Base-by-base conservation (phyloP, 345 rosid genomes). In the Bruguiera parviflora region DNA sequence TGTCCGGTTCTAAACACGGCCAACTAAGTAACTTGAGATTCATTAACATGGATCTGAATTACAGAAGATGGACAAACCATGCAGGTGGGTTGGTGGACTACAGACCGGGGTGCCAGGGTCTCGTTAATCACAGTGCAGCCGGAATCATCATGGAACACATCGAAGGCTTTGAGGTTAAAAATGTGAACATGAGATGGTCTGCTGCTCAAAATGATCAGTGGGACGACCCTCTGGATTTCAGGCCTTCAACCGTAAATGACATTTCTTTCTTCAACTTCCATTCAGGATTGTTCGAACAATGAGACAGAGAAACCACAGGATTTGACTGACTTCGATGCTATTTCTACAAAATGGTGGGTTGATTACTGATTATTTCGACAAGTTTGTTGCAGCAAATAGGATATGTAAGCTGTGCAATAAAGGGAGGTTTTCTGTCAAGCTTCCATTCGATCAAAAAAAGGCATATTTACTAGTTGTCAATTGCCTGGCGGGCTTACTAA, bases 121-220 rank as follows among this genome's bases (percentile, higher is more conserved):
- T 94, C 1, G 89, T 89, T 46, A 81, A 84, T 16, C 97, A 89
- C 73, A 69, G 79, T 71, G 70, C 82, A n/a, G 85, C 96, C 3
- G 93, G 99, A 75, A 87, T 95, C 70, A 87, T 89, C 63, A 89
- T 91, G 98, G 98, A 94, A 56, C 81, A 91, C 73, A 83, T 94
- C 28, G 75, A 88, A 64, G 97, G 97, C 19, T 74, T 94, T 70
- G 85, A 87, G 70, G 61, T 88, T 62, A 85, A 88, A 61, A 89
- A 89, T 75, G 96, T 94, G 61, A 81, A 80, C 73, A 76, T 89
- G 87, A 89, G 79, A 74, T 88, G 97, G 96, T 77, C 80, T 22
- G 77, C 79, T 63, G 82, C 67, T 70, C 61, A 39, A 29, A 71
- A 73, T 7, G 67, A 31, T 57, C 43, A 60, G 47, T 91, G 97